Conservation (phyloP, 805 yeast genomes). For the Cyberlindnera amylophila region DNA sequence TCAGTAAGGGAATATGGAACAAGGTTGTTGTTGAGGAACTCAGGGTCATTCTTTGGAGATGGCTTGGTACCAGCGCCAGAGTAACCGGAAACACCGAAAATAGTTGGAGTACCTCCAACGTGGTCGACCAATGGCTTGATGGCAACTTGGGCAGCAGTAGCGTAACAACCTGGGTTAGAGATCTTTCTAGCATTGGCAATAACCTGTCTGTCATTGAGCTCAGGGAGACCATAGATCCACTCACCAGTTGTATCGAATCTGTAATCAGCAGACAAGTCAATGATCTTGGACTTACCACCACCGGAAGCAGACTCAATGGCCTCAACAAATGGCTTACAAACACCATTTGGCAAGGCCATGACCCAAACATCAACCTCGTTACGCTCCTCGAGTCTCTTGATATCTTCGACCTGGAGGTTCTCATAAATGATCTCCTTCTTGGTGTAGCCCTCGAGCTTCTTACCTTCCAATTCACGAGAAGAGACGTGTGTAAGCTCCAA, state of each 20-base stretch:
- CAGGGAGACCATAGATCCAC: conserved; percentile 97
- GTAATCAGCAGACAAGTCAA: conserved; percentile 94
- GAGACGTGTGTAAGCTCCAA: conserved; percentile 90
- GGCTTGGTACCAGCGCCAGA: conserved; percentile 99
- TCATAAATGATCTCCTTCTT: conserved; percentile 78
- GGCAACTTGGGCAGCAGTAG: conserved; percentile 96
- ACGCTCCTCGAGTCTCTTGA: conserved; percentile 68
- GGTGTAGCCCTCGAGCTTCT: conserved; percentile 80
- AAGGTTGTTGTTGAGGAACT: conserved; percentile 71
- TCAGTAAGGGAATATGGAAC: conserved; percentile 95
- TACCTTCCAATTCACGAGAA: conserved; percentile 90
- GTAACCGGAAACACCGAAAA: conserved; percentile 96
- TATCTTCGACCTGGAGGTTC: conserved; percentile 84
- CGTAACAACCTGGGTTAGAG: conserved; percentile 98
- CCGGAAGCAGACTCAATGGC: conserved; percentile 65
- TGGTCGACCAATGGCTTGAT: conserved; percentile 79
- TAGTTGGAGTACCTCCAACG: conserved; percentile 68
- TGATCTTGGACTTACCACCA: conserved; percentile 71
- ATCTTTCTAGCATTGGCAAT: conserved; percentile 76
- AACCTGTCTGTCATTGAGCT: conserved; percentile 62
- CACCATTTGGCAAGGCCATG: conserved; percentile 98
- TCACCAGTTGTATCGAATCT: conserved; percentile 84
- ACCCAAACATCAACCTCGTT: conserved; percentile 94
- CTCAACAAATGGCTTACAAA: conserved; percentile 82
- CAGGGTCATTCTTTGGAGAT: conserved; percentile 87